Evolutionary conservation across 306 rosid species (phyloP).

Genomic region (Prunus fruticosa): DNA sequence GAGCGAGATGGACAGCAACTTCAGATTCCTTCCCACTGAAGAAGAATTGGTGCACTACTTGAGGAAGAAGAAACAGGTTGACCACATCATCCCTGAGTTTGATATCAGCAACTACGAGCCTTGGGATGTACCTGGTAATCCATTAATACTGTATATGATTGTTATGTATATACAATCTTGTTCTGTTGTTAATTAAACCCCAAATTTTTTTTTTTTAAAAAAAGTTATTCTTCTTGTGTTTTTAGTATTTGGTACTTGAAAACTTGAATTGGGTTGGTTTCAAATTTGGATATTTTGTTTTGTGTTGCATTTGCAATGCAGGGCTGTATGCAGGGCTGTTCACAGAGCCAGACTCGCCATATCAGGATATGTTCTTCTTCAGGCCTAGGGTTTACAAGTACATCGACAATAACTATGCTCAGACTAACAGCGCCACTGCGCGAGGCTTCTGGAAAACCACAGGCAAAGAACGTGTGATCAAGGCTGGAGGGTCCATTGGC

Average conservation of each 20-base stretch:
- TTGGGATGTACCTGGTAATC: conserved; percentile 42
- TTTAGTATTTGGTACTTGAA: neutral
- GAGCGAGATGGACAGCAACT: conserved; percentile 27
- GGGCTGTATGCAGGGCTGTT: neutral
- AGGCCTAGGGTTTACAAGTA: conserved; percentile 32
- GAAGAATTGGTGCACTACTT: conserved; percentile 49
- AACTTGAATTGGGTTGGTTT: neutral
- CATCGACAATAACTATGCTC: conserved; percentile 19
- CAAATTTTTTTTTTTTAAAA: too few species aligned
- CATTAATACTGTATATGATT: too few species aligned
- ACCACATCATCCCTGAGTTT: conserved; percentile 32
- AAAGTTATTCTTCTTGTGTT: neutral
- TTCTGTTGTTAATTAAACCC: too few species aligned
- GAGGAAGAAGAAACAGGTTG: conserved; percentile 28
- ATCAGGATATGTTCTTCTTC: conserved; percentile 65
- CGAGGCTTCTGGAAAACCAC: conserved; percentile 65
- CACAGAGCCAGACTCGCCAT: neutral
- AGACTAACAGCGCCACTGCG: conserved; percentile 41
- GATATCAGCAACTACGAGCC: conserved; percentile 54
- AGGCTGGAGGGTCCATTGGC: conserved; percentile 35
- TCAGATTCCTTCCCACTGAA: conserved; percentile 63
- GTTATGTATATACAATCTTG: neutral
- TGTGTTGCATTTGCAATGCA: too few species aligned
- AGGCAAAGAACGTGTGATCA: conserved; percentile 41
- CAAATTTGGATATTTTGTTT: too few species aligned